Evolutionary conservation across 176 grass and related monocot genomes (phyloP), one percentile per base, ranked within the genome.

Genomic region (Aegilops bicornis): DNA sequence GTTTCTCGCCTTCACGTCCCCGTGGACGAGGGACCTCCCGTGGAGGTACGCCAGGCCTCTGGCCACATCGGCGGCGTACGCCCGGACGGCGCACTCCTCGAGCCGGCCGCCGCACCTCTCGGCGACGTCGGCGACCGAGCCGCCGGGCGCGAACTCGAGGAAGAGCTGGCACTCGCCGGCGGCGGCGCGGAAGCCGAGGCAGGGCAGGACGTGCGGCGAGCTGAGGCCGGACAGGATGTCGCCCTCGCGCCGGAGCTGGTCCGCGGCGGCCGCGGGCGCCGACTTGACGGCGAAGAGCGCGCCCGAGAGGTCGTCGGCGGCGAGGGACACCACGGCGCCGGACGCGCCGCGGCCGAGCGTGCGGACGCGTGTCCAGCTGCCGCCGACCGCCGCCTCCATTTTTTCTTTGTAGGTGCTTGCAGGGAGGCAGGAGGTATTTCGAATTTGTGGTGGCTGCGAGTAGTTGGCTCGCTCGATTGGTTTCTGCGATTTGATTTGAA

Each of bases 261-360:
- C 71, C 9, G 77, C 83, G 3, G 77, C 45, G 17, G 79, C 64
- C 58, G 74, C 43, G 69, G 79, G 48, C 23, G 77, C 74, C 9
- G 94, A 92, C 79, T 97, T 97, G 43, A 97, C 94, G 8, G 91
- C 94, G 72, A 97, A 88, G 66, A 91, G 76, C 84, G 85, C 80
- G 45, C 91, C 89, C 1, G 94, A 86, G 19, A n/a, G 36, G 5
- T 54, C 50, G 59, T 72, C 81, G 8, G 59, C 81, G 64, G 86
- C 86, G 75, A 91, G 88, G 25, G 82, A 84, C 29, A 90, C 88
- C 22, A 73, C 64, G 3, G 88, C 88, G 71, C 88, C 84, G 30
- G 88, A 90, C 39, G 88, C 88, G 14, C 88, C 88, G 47, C 73
- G 79, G 68, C 94, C 94, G 1, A 96, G 88, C 83, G 83, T 90